phyloP scores from a whole-genome alignment of 2,329 filamentous ascomycete species.

The Xylariaceae sp. region DNA sequence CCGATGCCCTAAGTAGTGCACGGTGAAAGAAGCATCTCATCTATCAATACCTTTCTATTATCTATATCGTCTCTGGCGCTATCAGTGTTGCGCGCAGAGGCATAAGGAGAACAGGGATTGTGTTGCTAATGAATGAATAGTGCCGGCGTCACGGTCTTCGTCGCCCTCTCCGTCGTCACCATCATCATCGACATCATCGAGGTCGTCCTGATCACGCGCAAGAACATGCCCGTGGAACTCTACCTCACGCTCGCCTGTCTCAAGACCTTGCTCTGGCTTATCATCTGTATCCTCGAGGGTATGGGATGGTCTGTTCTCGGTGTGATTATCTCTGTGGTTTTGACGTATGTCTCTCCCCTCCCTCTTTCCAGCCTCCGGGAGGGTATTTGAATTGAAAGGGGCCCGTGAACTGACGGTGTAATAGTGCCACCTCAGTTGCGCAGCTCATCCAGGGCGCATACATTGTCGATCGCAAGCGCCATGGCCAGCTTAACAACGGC shows the following conservation, averaged over 20 bases:
- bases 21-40: too few species aligned
- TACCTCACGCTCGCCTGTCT: slow-evolving; percentile 24
- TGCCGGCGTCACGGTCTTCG: slow-evolving; percentile 19
- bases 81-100: not conserved
- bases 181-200: slow-evolving; percentile 25
- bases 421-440: slow-evolving; percentile 19
- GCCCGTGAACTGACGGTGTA: too few species aligned
- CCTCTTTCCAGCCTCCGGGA: too few species aligned
- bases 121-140: too few species aligned
- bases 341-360: not conserved
- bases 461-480: slow-evolving; percentile 25
- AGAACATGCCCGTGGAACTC: slow-evolving; percentile 21
- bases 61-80: too few species aligned
- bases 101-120: too few species aligned
- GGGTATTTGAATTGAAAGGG: too few species aligned
- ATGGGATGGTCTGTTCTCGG: not conserved
- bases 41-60: too few species aligned
- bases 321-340: not conserved
- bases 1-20: too few species aligned
- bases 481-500: too few species aligned
- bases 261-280: slow-evolving; percentile 23
- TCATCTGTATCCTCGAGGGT: slow-evolving; percentile 21
- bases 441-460: slow-evolving; percentile 26
- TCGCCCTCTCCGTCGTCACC: slow-evolving; percentile 21
- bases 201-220: slow-evolving; percentile 24